Evolutionary conservation across 148 eudicot species (phyloP).

Genomic region (Amaranthus cruentus): DNA sequence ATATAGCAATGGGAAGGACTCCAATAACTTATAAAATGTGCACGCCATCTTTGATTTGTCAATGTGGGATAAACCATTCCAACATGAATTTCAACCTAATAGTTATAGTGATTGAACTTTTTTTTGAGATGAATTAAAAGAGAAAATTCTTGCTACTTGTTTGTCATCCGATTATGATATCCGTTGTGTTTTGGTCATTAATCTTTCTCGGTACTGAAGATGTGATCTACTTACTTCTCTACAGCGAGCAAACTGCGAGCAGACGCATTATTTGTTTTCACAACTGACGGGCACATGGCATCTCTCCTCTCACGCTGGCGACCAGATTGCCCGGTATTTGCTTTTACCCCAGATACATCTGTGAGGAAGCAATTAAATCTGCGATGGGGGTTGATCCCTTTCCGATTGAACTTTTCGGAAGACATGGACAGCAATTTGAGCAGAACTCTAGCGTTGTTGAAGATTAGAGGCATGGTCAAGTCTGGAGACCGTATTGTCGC

Average conservation of each 20-base stretch:
- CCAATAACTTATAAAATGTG: too few species aligned
- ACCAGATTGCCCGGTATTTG: conserved; percentile 34
- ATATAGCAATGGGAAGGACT: too few species aligned
- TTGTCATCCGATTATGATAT: not conserved
- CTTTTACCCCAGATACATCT: conserved; percentile 25
- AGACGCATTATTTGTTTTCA: conserved; percentile 32
- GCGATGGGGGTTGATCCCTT: conserved; percentile 36
- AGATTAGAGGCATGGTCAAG: conserved; percentile 28
- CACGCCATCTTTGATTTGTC: too few species aligned
- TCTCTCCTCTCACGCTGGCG: conserved; percentile 38
- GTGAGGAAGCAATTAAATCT: conserved; percentile 24
- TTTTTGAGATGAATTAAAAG: too few species aligned
- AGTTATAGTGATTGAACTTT: too few species aligned
- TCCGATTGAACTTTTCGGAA: conserved; percentile 27
- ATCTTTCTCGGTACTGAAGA: not conserved
- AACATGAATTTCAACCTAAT: too few species aligned
- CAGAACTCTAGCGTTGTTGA: conserved; percentile 27
- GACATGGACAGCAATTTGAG: conserved; percentile 31
- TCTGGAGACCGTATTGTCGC: conserved; percentile 32
- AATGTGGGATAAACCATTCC: too few species aligned
- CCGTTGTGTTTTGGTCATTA: not conserved
- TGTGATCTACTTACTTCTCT: conserved; percentile 1
- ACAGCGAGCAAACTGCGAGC: conserved; percentile 31
- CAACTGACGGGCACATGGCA: conserved; percentile 31
- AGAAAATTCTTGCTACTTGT: too few species aligned